These are phyloP conservation scores for Ceratobasidium sp. DNA, from an alignment of 1,284 basidiomycete species.

Conservation along the genomic window DNA sequence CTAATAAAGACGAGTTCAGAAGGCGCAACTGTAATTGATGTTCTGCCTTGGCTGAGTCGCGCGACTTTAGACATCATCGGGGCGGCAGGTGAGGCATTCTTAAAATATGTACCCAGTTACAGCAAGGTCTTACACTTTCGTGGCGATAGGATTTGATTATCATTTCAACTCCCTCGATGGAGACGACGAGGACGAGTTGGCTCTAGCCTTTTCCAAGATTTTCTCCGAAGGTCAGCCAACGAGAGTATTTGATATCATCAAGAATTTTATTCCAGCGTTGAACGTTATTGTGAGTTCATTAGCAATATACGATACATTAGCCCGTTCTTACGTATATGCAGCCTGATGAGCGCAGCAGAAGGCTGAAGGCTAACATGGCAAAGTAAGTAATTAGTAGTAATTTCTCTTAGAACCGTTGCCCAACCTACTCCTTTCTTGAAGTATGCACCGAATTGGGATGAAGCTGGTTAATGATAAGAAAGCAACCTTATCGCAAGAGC, in stretches of 20 bases:
- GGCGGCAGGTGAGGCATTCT: conserved; percentile 51
- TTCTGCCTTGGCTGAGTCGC: conserved; percentile 53
- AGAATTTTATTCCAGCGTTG: neutral
- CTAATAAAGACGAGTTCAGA: conserved; percentile 13
- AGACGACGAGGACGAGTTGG: conserved; percentile 46
- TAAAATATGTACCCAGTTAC: neutral
- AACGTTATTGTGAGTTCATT: neutral
- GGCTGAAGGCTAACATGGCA: conserved; percentile 3
- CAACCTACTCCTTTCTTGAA: neutral
- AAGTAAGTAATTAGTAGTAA: neutral
- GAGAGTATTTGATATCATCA: neutral
- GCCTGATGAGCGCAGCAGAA: conserved; percentile 46
- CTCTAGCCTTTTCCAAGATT: conserved; percentile 49
- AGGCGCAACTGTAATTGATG: conserved; percentile 51
- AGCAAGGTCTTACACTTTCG: conserved; percentile 50
- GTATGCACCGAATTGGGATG: conserved; percentile 50
- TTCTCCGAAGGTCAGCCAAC: conserved; percentile 39
- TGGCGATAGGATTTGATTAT: conserved; percentile 56
- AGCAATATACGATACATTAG: neutral
- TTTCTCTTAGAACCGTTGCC: neutral
- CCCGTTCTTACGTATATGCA: neutral
- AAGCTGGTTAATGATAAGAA: conserved; percentile 53
- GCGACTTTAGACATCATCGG: conserved; percentile 59
- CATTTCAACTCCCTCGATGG: conserved; percentile 50
- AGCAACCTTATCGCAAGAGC: conserved; percentile 46